Percentiles rank a stretch among this genome's conserved stretches.
Evolutionary conservation across 257 asterid genomes (phyloP).

Genomic region (Scutellaria baicalensis): DNA sequence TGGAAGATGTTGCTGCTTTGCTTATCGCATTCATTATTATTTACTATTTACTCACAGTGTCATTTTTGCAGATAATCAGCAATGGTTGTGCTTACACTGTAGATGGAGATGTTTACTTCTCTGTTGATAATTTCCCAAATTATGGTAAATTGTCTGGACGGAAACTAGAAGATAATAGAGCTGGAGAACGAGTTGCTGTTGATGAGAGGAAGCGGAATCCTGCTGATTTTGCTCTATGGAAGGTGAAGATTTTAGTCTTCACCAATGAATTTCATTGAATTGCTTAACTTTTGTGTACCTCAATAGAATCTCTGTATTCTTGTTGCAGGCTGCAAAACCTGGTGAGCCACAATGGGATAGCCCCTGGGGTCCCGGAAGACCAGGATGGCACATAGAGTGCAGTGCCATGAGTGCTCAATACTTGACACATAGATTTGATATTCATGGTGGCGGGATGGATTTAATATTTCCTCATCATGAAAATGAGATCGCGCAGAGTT

Average conservation of each 20-base stretch:
- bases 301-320: not conserved
- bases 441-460: slow-evolving; percentile 98
- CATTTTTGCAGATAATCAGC: slow-evolving; percentile 42
- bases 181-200: slow-evolving; percentile 63
- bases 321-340: slow-evolving; percentile 73
- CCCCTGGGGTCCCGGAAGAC: slow-evolving; percentile 97
- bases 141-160: slow-evolving; percentile 74
- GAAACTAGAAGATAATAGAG: slow-evolving; percentile 70
- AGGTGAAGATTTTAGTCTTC: slow-evolving; percentile 32
- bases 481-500: slow-evolving; percentile 86
- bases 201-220: slow-evolving; percentile 71
- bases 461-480: slow-evolving; percentile 88
- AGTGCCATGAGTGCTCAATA: slow-evolving; percentile 93
- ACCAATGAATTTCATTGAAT: not conserved
- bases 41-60: not conserved
- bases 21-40: not conserved
- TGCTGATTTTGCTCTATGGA: slow-evolving; percentile 91
- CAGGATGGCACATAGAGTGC: slow-evolving; percentile 98
- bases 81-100: slow-evolving; percentile 64
- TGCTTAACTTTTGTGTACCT: not conserved
- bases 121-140: slow-evolving; percentile 57
- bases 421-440: slow-evolving; percentile 68
- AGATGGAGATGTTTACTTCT: slow-evolving; percentile 71
- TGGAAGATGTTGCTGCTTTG: not conserved
- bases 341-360: slow-evolving; percentile 90